Conservation (phyloP, 2,329 filamentous ascomycete genomes). For the Thielaviopsis musarum region DNA sequence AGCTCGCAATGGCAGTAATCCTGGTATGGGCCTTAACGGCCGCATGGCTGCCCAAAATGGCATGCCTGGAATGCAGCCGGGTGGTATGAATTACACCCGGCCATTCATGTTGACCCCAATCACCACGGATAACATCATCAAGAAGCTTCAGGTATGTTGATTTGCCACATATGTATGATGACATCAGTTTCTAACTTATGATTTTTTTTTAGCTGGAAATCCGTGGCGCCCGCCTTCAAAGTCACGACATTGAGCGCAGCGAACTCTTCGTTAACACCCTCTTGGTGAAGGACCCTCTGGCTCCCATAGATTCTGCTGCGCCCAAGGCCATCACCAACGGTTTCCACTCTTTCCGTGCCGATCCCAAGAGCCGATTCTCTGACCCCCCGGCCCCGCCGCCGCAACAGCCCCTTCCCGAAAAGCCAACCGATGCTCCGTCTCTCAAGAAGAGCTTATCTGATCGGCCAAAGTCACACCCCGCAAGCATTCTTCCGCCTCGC, state of each 20-base stretch:
- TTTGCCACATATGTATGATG: neutral
- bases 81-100: conserved; percentile 52
- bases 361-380: conserved; percentile 71
- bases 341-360: conserved; percentile 43
- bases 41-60: conserved; percentile 38
- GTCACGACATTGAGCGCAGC: conserved; percentile 68
- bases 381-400: conserved; percentile 88
- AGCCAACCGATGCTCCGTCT: conserved; percentile 57
- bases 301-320: conserved; percentile 32
- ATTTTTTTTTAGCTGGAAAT: conserved; percentile 53
- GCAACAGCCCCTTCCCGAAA: conserved; percentile 83
- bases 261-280: conserved; percentile 66
- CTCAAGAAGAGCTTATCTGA: conserved; percentile 65
- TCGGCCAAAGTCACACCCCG: conserved; percentile 41
- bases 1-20: conserved; percentile 51
- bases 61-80: conserved; percentile 33
- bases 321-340: conserved; percentile 31
- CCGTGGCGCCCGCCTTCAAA: conserved; percentile 74
- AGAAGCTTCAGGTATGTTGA: conserved; percentile 57
- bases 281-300: conserved; percentile 52
- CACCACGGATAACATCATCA: conserved; percentile 88
- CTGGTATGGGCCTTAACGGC: conserved; percentile 43
- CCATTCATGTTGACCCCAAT: conserved; percentile 79
- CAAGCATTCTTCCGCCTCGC: conserved; percentile 40
- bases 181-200: neutral